Conservation (phyloP, 257 asterid species). For the Eustoma russellianum region DNA sequence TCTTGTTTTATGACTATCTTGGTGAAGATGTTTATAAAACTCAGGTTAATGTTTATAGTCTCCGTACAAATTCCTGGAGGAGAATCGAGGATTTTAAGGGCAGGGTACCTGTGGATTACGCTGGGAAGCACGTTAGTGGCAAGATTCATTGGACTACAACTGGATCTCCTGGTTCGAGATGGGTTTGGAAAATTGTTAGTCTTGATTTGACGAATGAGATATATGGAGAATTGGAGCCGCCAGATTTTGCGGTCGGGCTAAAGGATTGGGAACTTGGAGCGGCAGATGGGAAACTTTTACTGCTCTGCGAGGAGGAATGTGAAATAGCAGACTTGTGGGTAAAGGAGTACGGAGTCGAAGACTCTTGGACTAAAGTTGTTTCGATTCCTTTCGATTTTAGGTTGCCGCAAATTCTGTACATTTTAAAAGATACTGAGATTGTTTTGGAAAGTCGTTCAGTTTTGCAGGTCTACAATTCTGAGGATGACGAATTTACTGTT, state of each 20-base stretch:
- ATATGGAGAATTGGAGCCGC: conserved; percentile 23
- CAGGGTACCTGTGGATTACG: conserved; percentile 16
- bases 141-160: conserved; percentile 52
- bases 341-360: conserved; percentile 26
- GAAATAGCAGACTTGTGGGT: conserved; percentile 36
- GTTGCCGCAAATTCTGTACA: conserved; percentile 15
- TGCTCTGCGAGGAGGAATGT: conserved; percentile 20
- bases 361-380: conserved; percentile 36
- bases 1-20: conserved; percentile 17
- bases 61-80: conserved; percentile 40
- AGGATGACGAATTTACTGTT: conserved; percentile 21
- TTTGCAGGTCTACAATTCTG: conserved; percentile 26
- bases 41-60: conserved; percentile 33
- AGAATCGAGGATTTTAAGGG: conserved; percentile 21
- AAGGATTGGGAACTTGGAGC: conserved; percentile 20
- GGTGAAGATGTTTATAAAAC: conserved; percentile 10
- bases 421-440: conserved; percentile 29
- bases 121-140: conserved; percentile 32
- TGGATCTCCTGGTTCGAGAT: too few relatives aligned
- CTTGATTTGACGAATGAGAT: conserved; percentile 41
- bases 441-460: conserved; percentile 23
- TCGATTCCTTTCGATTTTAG: conserved; percentile 25
- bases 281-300: conserved; percentile 23
- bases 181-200: conserved; percentile 33
- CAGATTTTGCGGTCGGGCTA: conserved; percentile 18